Evolutionary conservation across 306 rosid genomes (phyloP).

Genomic region (Potentilla sterilis): DNA sequence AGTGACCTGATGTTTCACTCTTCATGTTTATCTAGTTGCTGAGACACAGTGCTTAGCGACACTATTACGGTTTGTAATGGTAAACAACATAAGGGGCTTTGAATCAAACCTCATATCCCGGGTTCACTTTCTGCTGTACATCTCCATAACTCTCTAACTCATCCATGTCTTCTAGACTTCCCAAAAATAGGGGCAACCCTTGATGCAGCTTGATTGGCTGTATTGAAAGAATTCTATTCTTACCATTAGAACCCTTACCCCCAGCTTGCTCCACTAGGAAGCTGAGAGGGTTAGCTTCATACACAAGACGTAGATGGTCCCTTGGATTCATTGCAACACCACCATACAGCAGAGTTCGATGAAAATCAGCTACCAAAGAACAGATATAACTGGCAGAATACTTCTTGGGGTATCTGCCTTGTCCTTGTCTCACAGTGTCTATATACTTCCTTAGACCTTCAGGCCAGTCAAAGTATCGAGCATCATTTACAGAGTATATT

Average conservation of each 20-base stretch:
- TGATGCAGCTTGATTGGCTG: constrained; percentile 89
- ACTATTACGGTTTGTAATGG: neutral
- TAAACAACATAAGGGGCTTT: neutral
- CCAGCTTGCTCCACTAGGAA: constrained; percentile 93
- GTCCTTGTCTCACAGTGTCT: constrained; percentile 86
- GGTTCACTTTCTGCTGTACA: constrained; percentile 88
- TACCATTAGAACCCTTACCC: constrained; percentile 94
- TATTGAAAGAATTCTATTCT: constrained; percentile 70
- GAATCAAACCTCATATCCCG: constrained; percentile 73
- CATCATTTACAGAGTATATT: constrained; percentile 92
- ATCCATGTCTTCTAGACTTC: constrained; percentile 87
- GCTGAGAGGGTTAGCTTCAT: constrained; percentile 92
- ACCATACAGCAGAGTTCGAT: constrained; percentile 80
- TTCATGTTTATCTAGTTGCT: neutral
- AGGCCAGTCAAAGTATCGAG: constrained; percentile 96
- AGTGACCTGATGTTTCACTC: neutral
- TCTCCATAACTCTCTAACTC: constrained; percentile 93
- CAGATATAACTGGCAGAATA: constrained; percentile 92
- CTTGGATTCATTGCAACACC: constrained; percentile 98
- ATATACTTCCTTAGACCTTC: constrained; percentile 73
- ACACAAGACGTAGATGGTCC: constrained; percentile 91
- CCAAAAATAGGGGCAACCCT: constrained; percentile 84
- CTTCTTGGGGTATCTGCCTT: constrained; percentile 88
- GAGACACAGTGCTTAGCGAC: neutral
- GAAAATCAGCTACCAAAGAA: constrained; percentile 93